A percentile compares a stretch with the other conserved stretches of the same genome.
phyloP scores from a whole-genome alignment of 2,329 filamentous ascomycete genomes.

The Aspergillus pseudoviridinutans region DNA sequence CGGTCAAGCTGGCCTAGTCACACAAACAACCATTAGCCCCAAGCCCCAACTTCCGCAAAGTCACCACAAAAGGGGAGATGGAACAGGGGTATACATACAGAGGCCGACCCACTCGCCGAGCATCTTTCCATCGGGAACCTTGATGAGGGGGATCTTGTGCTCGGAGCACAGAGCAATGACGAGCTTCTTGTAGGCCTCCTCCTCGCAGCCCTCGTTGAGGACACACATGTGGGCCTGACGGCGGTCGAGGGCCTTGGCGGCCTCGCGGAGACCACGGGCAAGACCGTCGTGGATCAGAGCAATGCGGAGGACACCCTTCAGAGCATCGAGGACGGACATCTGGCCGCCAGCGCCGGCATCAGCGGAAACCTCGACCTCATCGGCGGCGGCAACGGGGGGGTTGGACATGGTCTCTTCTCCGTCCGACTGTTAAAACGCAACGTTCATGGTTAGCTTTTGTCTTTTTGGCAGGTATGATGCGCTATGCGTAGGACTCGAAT shows the following conservation, averaged over 20 bases:
- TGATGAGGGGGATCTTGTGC: conserved; percentile 99
- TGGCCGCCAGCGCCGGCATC: conserved; percentile 66
- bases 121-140: conserved; percentile 99
- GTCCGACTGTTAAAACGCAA: conserved; percentile 70
- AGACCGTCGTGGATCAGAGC: conserved; percentile 99
- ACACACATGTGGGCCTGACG: conserved; percentile 99
- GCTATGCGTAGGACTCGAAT: neutral
- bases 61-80: neutral
- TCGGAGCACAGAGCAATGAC: conserved; percentile 97
- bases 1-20: conserved; percentile 90
- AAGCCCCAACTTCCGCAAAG: neutral
- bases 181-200: conserved; percentile 99
- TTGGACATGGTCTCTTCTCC: conserved; percentile 95
- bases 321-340: conserved; percentile 97
- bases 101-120: conserved; percentile 99
- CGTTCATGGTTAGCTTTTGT: conserved; percentile 12
- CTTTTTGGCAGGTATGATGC: conserved; percentile 7
- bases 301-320: conserved; percentile 98
- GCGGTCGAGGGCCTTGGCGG: conserved; percentile 96
- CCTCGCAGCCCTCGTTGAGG: conserved; percentile 99
- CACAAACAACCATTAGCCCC: conserved; percentile 10
- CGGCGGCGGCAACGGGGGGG: conserved; percentile 63
- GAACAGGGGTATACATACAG: conserved; percentile 64
- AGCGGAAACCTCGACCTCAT: conserved; percentile 93
- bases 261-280: conserved; percentile 95